Percentiles rank a stretch among this genome's conserved stretches.
These are phyloP conservation scores for Boletus smithii DNA, from an alignment of 1,284 basidiomycete genomes.

Conservation along the genomic window DNA sequence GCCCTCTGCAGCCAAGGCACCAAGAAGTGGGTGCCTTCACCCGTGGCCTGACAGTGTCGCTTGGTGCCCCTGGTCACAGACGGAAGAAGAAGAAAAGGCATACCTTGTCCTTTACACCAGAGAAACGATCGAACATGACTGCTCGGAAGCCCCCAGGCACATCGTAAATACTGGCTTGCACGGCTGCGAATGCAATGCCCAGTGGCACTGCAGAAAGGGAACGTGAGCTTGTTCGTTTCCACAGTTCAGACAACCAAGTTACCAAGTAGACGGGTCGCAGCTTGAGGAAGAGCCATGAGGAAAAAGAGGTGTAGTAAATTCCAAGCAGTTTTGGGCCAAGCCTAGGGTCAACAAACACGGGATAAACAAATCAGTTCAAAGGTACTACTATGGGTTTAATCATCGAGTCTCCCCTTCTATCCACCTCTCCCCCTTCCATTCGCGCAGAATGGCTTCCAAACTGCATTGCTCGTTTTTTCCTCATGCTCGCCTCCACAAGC, in stretches of 20 bases:
- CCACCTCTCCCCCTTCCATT: conserved; percentile 63
- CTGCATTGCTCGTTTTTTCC: conserved; percentile 95
- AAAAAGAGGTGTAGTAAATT: conserved; percentile 1
- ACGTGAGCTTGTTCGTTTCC: conserved; percentile 9
- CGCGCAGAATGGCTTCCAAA: conserved; percentile 93
- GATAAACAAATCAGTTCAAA: conserved; percentile 17
- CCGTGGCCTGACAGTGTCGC: conserved; percentile 56
- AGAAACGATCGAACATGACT: conserved; percentile 98
- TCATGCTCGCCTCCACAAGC: conserved; percentile 59
- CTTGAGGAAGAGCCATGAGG: conserved; percentile 48
- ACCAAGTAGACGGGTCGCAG: conserved; percentile 48
- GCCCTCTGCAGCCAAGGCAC: conserved; percentile 94
- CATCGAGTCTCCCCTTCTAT: conserved; percentile 50
- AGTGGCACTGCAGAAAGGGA: conserved; percentile 58
- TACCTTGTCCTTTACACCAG: conserved; percentile 83
- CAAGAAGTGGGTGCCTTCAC: conserved; percentile 97
- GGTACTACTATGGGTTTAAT: conserved; percentile 7
- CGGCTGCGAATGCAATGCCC: conserved; percentile 60
- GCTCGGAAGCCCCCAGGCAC: conserved; percentile 92
- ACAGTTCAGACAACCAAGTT: conserved; percentile 8
- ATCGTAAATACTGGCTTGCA: conserved; percentile 86
- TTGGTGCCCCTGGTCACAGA: neutral
- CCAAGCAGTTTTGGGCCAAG: neutral
- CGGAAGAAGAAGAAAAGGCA: conserved; percentile 11
- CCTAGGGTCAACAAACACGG: conserved; percentile 20